A percentile compares a stretch with the other conserved stretches of the same genome.
These are phyloP conservation scores for Neurospora crassa DNA, from an alignment of 2,329 filamentous ascomycete species.

Conservation along the genomic window DNA sequence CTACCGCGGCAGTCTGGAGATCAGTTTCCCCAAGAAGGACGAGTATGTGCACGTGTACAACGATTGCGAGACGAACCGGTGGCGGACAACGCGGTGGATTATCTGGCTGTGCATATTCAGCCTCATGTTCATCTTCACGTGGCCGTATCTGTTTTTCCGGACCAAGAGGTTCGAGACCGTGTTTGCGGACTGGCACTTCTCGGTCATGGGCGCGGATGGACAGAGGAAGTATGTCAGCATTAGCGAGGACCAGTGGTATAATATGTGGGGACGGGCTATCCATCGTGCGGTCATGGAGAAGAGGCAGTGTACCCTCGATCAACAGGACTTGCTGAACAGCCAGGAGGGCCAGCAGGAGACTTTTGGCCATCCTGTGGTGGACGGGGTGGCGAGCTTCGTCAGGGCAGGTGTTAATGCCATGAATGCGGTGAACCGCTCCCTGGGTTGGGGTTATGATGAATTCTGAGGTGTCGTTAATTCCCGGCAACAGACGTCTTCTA, in stretches of 20 bases:
- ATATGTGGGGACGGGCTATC: constrained; percentile 52
- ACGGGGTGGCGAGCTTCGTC: constrained; percentile 32
- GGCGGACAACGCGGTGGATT: constrained; percentile 56
- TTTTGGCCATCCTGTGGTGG: constrained; percentile 29
- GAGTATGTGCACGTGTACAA: constrained; percentile 54
- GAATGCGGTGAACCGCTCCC: constrained; percentile 41
- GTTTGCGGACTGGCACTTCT: constrained; percentile 51
- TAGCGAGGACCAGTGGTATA: constrained; percentile 51
- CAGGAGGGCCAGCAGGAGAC: constrained; percentile 27
- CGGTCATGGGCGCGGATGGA: constrained; percentile 24
- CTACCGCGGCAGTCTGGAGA: constrained; percentile 52
- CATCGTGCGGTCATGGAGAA: constrained; percentile 48
- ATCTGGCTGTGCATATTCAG: constrained; percentile 55
- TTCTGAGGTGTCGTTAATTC: neutral
- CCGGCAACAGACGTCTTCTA: too few species aligned
- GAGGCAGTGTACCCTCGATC: constrained; percentile 44
- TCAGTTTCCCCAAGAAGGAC: constrained; percentile 52
- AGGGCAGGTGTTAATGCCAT: constrained; percentile 40
- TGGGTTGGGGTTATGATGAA: constrained; percentile 39
- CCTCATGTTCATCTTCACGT: constrained; percentile 59
- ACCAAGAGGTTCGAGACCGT: constrained; percentile 60
- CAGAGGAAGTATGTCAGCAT: constrained; percentile 41
- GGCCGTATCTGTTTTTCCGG: constrained; percentile 59
- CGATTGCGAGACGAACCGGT: constrained; percentile 49
- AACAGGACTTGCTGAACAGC: constrained; percentile 41